Conservation (phyloP, 257 asterid genomes). For the Primulina eburnea region DNA sequence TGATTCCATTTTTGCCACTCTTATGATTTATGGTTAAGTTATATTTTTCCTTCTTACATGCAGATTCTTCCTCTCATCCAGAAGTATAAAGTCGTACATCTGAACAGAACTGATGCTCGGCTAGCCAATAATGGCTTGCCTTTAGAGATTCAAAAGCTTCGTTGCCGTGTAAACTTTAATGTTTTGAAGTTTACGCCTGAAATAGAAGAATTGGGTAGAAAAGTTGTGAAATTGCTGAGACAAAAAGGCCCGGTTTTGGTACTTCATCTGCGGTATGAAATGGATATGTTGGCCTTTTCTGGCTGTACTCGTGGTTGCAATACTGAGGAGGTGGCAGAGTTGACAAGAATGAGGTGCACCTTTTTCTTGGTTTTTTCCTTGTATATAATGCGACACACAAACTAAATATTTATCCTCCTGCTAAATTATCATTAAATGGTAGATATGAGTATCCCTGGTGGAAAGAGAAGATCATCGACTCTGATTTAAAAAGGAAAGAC, state of each 20-base stretch:
- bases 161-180: conserved; percentile 86
- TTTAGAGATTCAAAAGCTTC: conserved; percentile 80
- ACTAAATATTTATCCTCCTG: conserved; percentile 10
- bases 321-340: conserved; percentile 72
- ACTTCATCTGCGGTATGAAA: conserved; percentile 95
- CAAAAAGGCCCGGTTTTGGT: conserved; percentile 86
- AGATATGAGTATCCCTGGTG: conserved; percentile 99
- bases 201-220: conserved; percentile 91
- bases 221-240: conserved; percentile 71
- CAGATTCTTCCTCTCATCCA: conserved; percentile 92
- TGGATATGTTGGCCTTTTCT: conserved; percentile 98
- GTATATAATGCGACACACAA: neutral
- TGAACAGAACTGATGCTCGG: conserved; percentile 88
- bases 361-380: neutral
- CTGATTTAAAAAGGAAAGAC: conserved; percentile 87
- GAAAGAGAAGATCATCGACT: conserved; percentile 92
- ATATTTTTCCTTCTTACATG: conserved; percentile 19
- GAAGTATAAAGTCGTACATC: conserved; percentile 85
- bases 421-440: conserved; percentile 28
- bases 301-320: conserved; percentile 96
- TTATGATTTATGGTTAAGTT: conserved; percentile 12
- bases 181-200: conserved; percentile 82
- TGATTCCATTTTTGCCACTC: neutral
- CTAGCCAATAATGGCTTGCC: conserved; percentile 92
- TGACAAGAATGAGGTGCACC: conserved; percentile 85